Base-by-base conservation (phyloP, 805 yeast genomes). In the Lachancea fermentati region DNA sequence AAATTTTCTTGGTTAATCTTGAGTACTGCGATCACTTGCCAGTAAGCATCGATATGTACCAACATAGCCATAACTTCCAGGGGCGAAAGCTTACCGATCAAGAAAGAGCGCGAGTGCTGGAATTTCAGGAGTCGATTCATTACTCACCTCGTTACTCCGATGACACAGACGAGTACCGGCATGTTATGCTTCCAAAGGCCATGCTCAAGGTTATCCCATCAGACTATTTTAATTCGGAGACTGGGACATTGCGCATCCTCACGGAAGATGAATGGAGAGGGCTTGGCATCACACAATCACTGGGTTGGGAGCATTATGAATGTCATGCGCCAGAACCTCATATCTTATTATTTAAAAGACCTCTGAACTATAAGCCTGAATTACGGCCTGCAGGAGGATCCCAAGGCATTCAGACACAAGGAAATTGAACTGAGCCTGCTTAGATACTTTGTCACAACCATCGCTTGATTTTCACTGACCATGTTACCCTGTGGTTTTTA, bases 241-340 rank as follows among this genome's bases (percentile, higher is more conserved):
- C 95, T 2, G 97, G 97, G 4, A 93, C 98, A 0, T 71, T 93
- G 52, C 79, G 96, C 50, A 86, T 93, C 32, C 68, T 93, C 30
- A 65, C 84, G 36, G 99, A 93, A 62, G 97, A 93, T 51, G 99
- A 93, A 65, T 93, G 99, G 99, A 75, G 99, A 62, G 97, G 97
- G 1, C 68, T 93, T 36, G 99, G 99, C 2, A 88, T 93, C 55
- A 93, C 97, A 5, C 99, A 93, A 63, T 85, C 95, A 28, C 69
- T 93, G 45, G 98, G 98, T 1, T 93, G 98, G 98, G 93, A 75
- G 40, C 98, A 93, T 63, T 93, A 91, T 58, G 98, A 93, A 57
- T 89, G 96, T 31, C 98, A 93, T 62, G 85, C 97, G 1, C 99
- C 99, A 32, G 99, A 93, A 64, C 99, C 99, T 18, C 98, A 93